Conservation (phyloP, 2,329 filamentous ascomycete genomes). For the Nemania sp. region DNA sequence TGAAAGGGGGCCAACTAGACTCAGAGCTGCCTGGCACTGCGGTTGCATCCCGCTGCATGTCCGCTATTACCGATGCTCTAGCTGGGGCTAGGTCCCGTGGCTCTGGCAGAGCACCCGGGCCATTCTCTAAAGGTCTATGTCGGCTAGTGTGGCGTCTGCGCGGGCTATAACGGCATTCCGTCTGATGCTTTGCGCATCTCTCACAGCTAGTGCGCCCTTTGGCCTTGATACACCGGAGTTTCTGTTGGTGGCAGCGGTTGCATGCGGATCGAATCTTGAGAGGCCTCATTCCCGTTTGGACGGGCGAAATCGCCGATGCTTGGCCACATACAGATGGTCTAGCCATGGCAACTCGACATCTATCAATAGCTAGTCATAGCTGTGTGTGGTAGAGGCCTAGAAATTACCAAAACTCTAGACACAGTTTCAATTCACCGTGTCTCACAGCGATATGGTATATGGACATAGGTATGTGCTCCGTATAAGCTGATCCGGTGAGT, state of each 20-base stretch:
- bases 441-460: neutral
- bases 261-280: constrained; percentile 31
- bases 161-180: constrained; percentile 24
- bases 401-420: neutral
- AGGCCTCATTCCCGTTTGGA: neutral
- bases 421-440: neutral
- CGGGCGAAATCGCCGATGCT: neutral
- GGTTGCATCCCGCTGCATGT: neutral
- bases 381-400: too few relatives aligned
- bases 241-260: constrained; percentile 33
- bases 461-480: neutral
- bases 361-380: neutral
- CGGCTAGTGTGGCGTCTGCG: constrained; percentile 16
- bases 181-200: constrained; percentile 18
- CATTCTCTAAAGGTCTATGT: neutral
- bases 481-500: neutral
- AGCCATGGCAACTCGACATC: neutral
- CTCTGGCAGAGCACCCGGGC: neutral
- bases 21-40: neutral
- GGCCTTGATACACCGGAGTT: constrained; percentile 33
- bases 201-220: constrained; percentile 19
- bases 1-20: constrained; percentile 10
- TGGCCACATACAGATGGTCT: neutral
- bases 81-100: constrained; percentile 16
- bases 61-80: neutral